A percentile compares a stretch with the other conserved stretches of the same genome.
Conservation (phyloP, 2,329 filamentous ascomycete genomes). For the Didymella lethalis region DNA sequence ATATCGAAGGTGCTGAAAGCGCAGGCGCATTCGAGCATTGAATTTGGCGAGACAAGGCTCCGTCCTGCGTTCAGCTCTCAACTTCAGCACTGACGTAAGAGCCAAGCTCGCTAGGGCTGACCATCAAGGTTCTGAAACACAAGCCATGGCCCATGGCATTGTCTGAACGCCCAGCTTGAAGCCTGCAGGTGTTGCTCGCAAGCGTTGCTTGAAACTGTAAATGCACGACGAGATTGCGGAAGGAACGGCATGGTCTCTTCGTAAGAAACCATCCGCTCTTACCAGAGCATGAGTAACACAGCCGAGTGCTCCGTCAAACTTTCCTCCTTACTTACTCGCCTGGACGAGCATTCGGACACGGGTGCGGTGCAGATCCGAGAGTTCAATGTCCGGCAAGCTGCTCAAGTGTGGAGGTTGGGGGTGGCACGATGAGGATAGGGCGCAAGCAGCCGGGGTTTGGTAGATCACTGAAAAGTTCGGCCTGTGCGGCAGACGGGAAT, state of each 20-base stretch:
- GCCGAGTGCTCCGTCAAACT: neutral
- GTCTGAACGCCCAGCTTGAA: conserved; percentile 4
- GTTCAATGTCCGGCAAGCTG: conserved; percentile 1
- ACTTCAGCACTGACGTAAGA: conserved; percentile 16
- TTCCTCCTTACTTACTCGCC: neutral
- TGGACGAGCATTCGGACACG: conserved; percentile 6
- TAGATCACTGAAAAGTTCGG: conserved; percentile 14
- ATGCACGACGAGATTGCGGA: neutral
- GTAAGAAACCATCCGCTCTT: neutral
- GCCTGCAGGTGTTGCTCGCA: neutral
- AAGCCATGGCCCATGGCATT: neutral
- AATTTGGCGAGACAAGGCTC: neutral
- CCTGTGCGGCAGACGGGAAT: conserved; percentile 9
- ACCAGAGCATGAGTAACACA: neutral
- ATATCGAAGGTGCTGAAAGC: conserved; percentile 9
- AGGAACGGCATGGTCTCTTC: too few relatives aligned
- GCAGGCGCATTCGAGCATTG: conserved; percentile 12
- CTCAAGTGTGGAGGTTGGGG: conserved; percentile 7
- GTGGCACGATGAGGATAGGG: neutral
- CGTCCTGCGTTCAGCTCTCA: neutral
- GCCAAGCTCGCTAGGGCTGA: conserved; percentile 13
- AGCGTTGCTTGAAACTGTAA: neutral
- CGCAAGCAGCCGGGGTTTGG: conserved; percentile 6
- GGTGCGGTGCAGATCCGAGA: conserved; percentile 7
- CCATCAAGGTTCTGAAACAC: conserved; percentile 21